Evolutionary conservation across 1,284 basidiomycete species (phyloP), one percentile per base, ranked within the genome.

Genomic region (Ganoderma meredithae): DNA sequence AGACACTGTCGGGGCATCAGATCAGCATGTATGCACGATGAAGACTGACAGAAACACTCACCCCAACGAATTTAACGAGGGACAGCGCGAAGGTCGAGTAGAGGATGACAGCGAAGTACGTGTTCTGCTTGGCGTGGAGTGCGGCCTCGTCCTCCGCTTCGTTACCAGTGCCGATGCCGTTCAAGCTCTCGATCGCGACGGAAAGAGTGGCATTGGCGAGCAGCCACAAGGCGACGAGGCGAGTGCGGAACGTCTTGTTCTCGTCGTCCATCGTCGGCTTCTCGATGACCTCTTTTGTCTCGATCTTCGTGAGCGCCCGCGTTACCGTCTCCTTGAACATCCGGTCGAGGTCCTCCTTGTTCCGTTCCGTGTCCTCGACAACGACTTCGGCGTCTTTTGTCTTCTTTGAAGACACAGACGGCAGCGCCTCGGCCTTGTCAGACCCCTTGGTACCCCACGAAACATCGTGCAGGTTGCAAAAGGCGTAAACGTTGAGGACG

Each of bases 381-480:
- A 95, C 92, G 7, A 91, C 89, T 65, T 91, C 93, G 1, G 90
- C 87, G 59, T 88, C 90, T 78, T 95, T 94, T 47, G 84, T 83
- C 79, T 96, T 95, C 71, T 90, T 92, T 9, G 92, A 96, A 15
- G 90, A 94, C 59, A 98, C 90, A 0, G 95, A 94, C 0, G 97
- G 97, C n/a, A 99, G 83, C 1, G 93, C 93, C 75, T 98, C 97
- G 0, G 91, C 96, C 79, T 97, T 97, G 83, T 99, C 97, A 67
- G 94, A 95, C 62, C 97, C 97, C 81, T 97, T 97, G 12, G 96
- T 98, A 81, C 96, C 95, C 96, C 95, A 96, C 41, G 92, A 94
- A 69, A 95, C 95, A 81, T 96, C 95, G 80, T 96, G 95, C 78
- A 96, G 82, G 81, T 97, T 97, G 81, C 96, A 98, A 84, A 98